Evolutionary conservation across 495 filamentous ascomycete species (phyloP).

Genomic region (Aspergillus ostianus): DNA sequence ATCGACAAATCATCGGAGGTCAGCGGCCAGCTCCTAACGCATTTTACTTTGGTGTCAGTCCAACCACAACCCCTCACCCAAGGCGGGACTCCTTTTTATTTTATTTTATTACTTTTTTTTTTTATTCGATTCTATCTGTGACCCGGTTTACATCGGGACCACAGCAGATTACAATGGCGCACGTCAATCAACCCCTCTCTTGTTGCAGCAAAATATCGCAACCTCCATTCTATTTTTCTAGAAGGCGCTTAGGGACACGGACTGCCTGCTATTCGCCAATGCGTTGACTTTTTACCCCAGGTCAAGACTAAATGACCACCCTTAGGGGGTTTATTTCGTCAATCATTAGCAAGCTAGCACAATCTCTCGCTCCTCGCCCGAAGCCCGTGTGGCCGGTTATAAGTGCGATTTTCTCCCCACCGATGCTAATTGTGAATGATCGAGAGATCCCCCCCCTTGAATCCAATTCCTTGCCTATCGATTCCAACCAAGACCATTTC

Average conservation of each 20-base stretch:
- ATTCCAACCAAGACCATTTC: not conserved
- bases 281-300: conserved; percentile 18
- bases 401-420: conserved; percentile 16
- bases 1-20: conserved; percentile 16
- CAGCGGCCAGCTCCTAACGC: conserved; percentile 5
- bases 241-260: conserved; percentile 15
- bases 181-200: conserved; percentile 19
- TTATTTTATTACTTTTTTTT: not conserved
- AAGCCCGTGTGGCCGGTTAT: conserved; percentile 12
- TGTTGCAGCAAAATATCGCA: conserved; percentile 9
- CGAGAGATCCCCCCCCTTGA: conserved; percentile 7
- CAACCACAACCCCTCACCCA: conserved; percentile 13
- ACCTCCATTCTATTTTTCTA: conserved; percentile 18
- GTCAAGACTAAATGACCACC: conserved; percentile 11
- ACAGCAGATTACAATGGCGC: conserved; percentile 11
- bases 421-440: conserved; percentile 10
- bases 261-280: conserved; percentile 9
- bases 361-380: conserved; percentile 12
- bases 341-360: conserved; percentile 15
- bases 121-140: not conserved
- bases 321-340: conserved; percentile 16
- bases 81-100: conserved; percentile 11
- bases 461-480: conserved; percentile 1
- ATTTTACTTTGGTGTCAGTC: conserved; percentile 10
- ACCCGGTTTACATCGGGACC: conserved; percentile 19